A percentile compares a stretch with the other conserved stretches of the same genome.
Evolutionary conservation across 2,329 filamentous ascomycete species (phyloP).

Genomic region (Gremmenia infestans): DNA sequence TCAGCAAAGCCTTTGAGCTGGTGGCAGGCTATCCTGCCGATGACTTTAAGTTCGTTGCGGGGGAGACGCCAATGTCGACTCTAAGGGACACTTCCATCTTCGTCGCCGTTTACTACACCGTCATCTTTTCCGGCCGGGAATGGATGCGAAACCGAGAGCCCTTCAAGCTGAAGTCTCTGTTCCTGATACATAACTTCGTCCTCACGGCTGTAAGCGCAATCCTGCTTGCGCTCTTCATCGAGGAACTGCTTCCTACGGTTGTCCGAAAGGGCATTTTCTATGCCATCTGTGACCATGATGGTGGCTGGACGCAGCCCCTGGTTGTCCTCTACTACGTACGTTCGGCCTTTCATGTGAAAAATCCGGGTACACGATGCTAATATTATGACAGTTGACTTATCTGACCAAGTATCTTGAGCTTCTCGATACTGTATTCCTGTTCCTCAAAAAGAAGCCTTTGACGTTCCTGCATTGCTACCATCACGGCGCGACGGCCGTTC

Average conservation of each 20-base stretch:
- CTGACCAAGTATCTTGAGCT: constrained; percentile 97
- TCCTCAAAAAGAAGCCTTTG: constrained; percentile 98
- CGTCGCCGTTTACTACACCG: constrained; percentile 81
- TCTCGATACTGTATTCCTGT: constrained; percentile 91
- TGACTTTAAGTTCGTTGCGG: constrained; percentile 78
- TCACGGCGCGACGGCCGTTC: constrained; percentile 91
- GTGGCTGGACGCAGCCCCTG: constrained; percentile 90
- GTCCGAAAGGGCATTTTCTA: constrained; percentile 79
- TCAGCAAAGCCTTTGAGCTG: constrained; percentile 77
- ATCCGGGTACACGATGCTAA: not conserved
- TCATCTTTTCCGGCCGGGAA: constrained; percentile 91
- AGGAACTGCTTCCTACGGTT: constrained; percentile 86
- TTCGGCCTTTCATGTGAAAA: not conserved
- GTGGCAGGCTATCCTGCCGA: constrained; percentile 77
- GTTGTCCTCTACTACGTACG: constrained; percentile 95
- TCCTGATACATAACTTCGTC: constrained; percentile 96
- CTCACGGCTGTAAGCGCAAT: constrained; percentile 79
- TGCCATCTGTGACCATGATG: constrained; percentile 73
- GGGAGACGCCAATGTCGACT: constrained; percentile 85
- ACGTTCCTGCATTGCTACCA: constrained; percentile 99
- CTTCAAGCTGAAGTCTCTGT: constrained; percentile 81
- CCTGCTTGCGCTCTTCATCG: constrained; percentile 79
- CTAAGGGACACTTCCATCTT: constrained; percentile 76
- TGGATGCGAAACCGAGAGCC: constrained; percentile 82
- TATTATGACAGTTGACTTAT: constrained; percentile 73